These are phyloP conservation scores for Metschnikowia cubensis DNA, from an alignment of 805 yeast genomes.

Conservation along the genomic window DNA sequence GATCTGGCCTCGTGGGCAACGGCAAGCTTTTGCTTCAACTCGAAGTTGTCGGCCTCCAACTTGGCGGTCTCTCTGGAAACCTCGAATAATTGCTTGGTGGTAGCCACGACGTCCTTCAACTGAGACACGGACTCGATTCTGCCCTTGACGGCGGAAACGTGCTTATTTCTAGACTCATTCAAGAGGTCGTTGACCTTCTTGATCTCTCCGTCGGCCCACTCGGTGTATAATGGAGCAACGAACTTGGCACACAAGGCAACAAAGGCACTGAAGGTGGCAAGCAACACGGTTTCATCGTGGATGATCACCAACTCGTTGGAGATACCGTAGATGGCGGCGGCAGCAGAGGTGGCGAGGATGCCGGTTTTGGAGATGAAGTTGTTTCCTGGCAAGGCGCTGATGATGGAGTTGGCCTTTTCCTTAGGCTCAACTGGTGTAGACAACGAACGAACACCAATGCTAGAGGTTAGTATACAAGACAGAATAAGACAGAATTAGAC, in stretches of 20 bases:
- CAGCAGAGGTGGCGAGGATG: slow-evolving; percentile 88
- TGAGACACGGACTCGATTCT: slow-evolving; percentile 86
- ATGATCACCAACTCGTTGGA: slow-evolving; percentile 89
- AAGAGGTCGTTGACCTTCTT: slow-evolving; percentile 75
- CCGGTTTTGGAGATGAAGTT: slow-evolving; percentile 87
- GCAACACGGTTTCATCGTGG: slow-evolving; percentile 89
- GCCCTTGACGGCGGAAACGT: slow-evolving; percentile 86
- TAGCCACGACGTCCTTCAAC: slow-evolving; percentile 85
- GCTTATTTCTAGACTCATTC: slow-evolving; percentile 84
- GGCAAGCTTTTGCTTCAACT: slow-evolving; percentile 85
- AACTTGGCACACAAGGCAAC: slow-evolving; percentile 73
- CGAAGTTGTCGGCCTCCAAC: slow-evolving; percentile 91
- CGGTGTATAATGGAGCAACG: slow-evolving; percentile 91
- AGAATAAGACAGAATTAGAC: neutral
- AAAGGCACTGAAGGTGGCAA: slow-evolving; percentile 76
- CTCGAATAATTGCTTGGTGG: slow-evolving; percentile 88
- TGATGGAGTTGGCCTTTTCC: slow-evolving; percentile 82
- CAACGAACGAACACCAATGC: slow-evolving; percentile 61
- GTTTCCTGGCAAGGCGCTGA: slow-evolving; percentile 93
- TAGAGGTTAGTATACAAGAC: slow-evolving; percentile 31
- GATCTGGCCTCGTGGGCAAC: slow-evolving; percentile 88
- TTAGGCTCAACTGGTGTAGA: slow-evolving; percentile 80
- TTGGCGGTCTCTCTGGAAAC: slow-evolving; percentile 95
- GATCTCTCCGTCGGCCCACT: slow-evolving; percentile 86
- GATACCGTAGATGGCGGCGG: slow-evolving; percentile 91